Evolutionary conservation across 2,329 filamentous ascomycete genomes (phyloP), one percentile per base, ranked within the genome.

Genomic region (Talaromyces sp.): DNA sequence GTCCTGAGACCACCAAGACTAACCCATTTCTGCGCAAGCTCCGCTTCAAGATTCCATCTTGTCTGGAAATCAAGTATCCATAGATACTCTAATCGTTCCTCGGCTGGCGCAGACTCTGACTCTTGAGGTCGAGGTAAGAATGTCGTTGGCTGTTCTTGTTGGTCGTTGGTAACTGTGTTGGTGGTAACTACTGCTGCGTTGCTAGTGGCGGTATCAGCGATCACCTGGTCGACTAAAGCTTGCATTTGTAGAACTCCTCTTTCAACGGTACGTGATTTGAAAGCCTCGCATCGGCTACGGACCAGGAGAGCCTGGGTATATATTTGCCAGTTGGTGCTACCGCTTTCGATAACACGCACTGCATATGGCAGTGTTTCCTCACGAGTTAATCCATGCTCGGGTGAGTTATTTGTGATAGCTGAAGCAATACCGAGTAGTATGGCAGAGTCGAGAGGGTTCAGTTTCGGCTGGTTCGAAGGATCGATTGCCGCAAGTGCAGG

Each of bases 261-360:
- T 79, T 99, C 95, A 43, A 96, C 85, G 0, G 95, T 99, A 63
- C 94, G 85, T 62, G 93, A 92, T 62, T 88, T 87, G 78, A 96
- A 93, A 0, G 93, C 85, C 77, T 99, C 95, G 63, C 98, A 94
- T 16, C 95, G 86, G 66, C 92, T 96, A 52, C 95, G 86, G 1
- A 98, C 91, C 0, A 99, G 83, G 9, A 99, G 82, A 0, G 93
- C 95, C 74, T 98, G 93, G 0, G 95, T 97, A 75, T 98, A 98
- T 39, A 97, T 89, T 76, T 98, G 95, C 95, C 95, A 99, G 76
- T 98, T 99, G 0, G 92, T 94, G 54, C 90, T 90, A 70, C 94
- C 93, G 67, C 95, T 93, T 9, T 90, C 86, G 1, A 99, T 84
- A 0, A 98, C 95, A 47, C 95, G 87, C 1, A 89, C 90, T 0